phyloP scores from a whole-genome alignment of 352 stramenopile genomes.

The Globisporangium spinosum region DNA sequence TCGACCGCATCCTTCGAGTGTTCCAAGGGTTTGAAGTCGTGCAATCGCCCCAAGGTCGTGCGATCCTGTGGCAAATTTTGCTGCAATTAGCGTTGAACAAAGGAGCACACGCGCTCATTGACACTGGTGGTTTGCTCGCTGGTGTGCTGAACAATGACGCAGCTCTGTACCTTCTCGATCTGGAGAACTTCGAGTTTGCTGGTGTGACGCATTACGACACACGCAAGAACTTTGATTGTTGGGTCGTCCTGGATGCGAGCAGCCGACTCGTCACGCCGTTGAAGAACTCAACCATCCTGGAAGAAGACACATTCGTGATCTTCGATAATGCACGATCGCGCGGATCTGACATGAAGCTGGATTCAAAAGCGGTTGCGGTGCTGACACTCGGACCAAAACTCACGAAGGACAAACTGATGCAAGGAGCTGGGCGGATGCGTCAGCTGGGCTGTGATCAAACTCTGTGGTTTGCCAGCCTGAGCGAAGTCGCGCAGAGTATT shows the following conservation, averaged over 20 bases:
- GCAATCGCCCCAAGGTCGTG: too few species aligned
- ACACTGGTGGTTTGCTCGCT: too few species aligned
- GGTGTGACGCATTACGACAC: conserved; percentile 88
- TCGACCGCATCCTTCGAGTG: too few species aligned
- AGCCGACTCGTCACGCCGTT: conserved; percentile 40
- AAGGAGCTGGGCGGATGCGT: conserved; percentile 85
- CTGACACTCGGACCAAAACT: conserved; percentile 83
- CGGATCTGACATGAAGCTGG: conserved; percentile 88
- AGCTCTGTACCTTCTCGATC: too few species aligned
- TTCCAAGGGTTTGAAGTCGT: too few species aligned
- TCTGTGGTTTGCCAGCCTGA: conserved; percentile 62
- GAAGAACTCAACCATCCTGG: conserved; percentile 62
- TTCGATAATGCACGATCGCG: conserved; percentile 89
- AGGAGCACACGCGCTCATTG: too few species aligned
- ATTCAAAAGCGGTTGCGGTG: conserved; percentile 56
- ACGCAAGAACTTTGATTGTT: conserved; percentile 42
- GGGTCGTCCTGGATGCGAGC: conserved; percentile 72
- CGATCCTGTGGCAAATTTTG: too few species aligned
- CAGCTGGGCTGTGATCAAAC: conserved; percentile 70
- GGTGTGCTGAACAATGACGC: too few species aligned
- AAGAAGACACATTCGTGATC: conserved; percentile 87
- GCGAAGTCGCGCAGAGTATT: conserved; percentile 62
- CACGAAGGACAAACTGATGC: conserved; percentile 92
- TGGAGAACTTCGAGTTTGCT: too few species aligned
- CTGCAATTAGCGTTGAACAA: too few species aligned